Conservation (phyloP, 345 rosid species). For the Arabidopsis suecica region DNA sequence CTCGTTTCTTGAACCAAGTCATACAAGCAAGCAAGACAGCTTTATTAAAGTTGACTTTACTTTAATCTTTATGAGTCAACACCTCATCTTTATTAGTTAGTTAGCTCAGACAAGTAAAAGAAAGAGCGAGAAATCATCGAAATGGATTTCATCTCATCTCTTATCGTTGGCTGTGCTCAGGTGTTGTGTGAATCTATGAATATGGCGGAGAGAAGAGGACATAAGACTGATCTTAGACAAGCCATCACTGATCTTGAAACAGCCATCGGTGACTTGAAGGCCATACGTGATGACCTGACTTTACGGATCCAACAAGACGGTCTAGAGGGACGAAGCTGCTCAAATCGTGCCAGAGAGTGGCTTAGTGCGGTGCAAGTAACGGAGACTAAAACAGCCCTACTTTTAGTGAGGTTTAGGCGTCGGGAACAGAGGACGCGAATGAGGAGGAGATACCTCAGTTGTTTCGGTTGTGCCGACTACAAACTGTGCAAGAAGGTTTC, state of each 20-base stretch:
- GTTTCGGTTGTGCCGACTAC: conserved; percentile 19
- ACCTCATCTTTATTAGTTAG: background rate
- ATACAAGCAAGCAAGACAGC: background rate
- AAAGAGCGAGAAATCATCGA: conserved; percentile 13
- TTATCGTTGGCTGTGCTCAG: conserved; percentile 33
- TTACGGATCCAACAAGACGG: conserved; percentile 18
- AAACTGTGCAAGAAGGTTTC: conserved; percentile 34
- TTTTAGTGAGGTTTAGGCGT: conserved; percentile 11
- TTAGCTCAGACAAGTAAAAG: conserved; percentile 19
- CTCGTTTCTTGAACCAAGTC: conserved; percentile 24
- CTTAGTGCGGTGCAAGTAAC: conserved; percentile 9
- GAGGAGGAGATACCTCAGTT: conserved; percentile 29
- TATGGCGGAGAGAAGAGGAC: conserved; percentile 23
- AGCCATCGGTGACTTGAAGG: conserved; percentile 30
- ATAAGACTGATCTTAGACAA: conserved; percentile 25
- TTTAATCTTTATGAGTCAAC: background rate
- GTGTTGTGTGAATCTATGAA: conserved; percentile 35
- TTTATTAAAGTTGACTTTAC: conserved; percentile 20
- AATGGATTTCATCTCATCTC: conserved; percentile 41
- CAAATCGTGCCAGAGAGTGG: conserved; percentile 35
- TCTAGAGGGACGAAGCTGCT: conserved; percentile 32
- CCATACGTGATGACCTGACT: conserved; percentile 39
- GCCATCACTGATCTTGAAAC: conserved; percentile 36
- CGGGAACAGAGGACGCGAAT: conserved; percentile 19
- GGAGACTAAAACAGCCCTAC: conserved; percentile 10